These are phyloP conservation scores for Salicornia ramosissima DNA, from an alignment of 148 eudicot species.

Conservation along the genomic window DNA sequence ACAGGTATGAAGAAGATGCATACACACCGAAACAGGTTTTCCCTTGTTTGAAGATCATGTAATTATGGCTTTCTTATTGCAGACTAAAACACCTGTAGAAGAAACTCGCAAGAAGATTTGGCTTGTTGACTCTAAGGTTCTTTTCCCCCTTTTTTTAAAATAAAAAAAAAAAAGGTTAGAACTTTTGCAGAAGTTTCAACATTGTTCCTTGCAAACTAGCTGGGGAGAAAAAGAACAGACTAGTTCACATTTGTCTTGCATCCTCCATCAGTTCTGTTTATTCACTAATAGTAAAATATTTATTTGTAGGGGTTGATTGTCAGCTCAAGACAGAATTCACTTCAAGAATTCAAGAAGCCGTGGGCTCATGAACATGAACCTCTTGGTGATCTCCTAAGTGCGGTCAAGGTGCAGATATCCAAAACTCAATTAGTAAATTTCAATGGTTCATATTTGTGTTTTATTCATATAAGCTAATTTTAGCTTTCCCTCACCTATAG, in stretches of 20 bases:
- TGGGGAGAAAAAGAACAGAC: neutral
- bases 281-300: neutral
- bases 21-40: neutral
- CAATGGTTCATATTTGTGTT: neutral
- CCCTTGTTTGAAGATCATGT: neutral
- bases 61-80: slow-evolving; percentile 17
- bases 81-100: slow-evolving; percentile 61
- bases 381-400: slow-evolving; percentile 52
- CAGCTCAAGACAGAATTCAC: slow-evolving; percentile 69
- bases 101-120: slow-evolving; percentile 91
- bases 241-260: neutral
- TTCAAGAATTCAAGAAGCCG: slow-evolving; percentile 86
- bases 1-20: slow-evolving; percentile 40
- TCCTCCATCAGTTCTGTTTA: neutral
- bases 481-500: slow-evolving; percentile 27
- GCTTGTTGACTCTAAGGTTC: slow-evolving; percentile 94
- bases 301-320: slow-evolving; percentile 77
- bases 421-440: neutral
- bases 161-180: no score
- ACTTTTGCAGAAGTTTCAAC: neutral
- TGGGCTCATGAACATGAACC: slow-evolving; percentile 98
- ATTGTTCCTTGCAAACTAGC: neutral
- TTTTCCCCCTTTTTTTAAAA: no score
- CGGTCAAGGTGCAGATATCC: slow-evolving; percentile 58
- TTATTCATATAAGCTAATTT: neutral